Conservation (phyloP, 225 moss, liverwort and hornwort species). For the Asterella californica region DNA sequence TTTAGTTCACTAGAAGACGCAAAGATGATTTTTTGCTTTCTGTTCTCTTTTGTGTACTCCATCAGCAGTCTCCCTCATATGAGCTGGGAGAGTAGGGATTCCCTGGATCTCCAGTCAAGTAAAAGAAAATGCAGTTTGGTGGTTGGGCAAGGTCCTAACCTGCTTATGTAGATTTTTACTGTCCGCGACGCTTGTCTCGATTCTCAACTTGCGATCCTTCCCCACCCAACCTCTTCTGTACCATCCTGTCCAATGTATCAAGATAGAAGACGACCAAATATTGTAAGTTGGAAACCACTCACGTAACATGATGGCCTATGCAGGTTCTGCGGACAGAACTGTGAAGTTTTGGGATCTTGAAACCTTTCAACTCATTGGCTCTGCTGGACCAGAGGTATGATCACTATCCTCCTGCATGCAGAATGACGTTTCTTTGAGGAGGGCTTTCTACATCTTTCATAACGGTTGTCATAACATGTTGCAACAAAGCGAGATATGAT, state of each 20-base stretch:
- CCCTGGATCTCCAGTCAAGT: neutral
- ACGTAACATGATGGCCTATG: neutral
- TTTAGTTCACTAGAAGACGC: neutral
- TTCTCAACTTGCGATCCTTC: too few species aligned
- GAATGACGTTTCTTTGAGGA: neutral
- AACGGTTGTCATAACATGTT: too few species aligned
- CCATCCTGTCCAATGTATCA: too few species aligned
- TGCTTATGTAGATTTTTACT: neutral
- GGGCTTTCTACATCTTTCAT: too few species aligned
- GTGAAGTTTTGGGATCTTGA: slow-evolving; percentile 97
- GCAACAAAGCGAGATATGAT: too few species aligned
- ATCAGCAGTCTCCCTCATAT: neutral
- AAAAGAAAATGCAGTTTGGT: neutral
- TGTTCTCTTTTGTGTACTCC: neutral
- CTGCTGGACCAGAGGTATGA: slow-evolving; percentile 94
- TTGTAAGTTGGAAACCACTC: neutral
- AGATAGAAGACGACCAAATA: neutral
- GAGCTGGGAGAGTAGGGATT: neutral
- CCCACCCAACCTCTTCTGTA: too few species aligned
- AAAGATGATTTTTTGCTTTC: neutral
- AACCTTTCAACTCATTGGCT: slow-evolving; percentile 97
- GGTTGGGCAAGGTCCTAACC: neutral
- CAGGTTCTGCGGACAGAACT: slow-evolving; percentile 98
- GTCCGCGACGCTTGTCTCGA: neutral
- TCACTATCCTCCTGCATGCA: neutral